Evolutionary conservation across 1,284 basidiomycete species (phyloP).

Genomic region (Ganoderma multipileum): DNA sequence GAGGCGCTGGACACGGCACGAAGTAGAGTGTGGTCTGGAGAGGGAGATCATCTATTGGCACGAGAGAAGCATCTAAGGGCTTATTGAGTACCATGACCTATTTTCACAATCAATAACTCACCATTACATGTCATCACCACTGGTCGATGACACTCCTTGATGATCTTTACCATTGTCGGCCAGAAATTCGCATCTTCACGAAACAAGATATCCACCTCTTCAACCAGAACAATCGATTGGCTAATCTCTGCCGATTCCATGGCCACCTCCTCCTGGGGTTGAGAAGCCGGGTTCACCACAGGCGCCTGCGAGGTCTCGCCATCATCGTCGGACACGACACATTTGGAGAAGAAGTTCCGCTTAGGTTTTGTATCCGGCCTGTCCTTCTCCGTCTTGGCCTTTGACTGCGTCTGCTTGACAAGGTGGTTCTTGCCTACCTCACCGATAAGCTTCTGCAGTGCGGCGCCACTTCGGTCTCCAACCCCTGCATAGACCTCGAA

Average conservation of each 20-base stretch:
- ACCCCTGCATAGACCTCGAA: slow-evolving; percentile 99
- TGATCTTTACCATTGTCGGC: slow-evolving; percentile 82
- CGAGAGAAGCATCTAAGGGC: slow-evolving; percentile 66
- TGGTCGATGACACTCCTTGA: slow-evolving; percentile 83
- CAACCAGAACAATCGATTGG: slow-evolving; percentile 93
- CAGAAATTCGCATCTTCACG: slow-evolving; percentile 93
- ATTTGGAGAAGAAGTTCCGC: slow-evolving; percentile 25
- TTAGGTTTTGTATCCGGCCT: slow-evolving; percentile 16
- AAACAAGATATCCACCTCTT: slow-evolving; percentile 95
- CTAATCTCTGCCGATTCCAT: slow-evolving; percentile 42
- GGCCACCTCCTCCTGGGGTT: not conserved
- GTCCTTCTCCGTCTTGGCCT: slow-evolving; percentile 20
- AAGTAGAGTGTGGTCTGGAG: slow-evolving; percentile 80
- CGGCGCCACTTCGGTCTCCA: slow-evolving; percentile 83
- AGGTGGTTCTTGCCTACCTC: slow-evolving; percentile 94
- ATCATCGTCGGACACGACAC: slow-evolving; percentile 28
- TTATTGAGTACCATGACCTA: slow-evolving; percentile 27
- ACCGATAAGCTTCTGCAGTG: slow-evolving; percentile 84
- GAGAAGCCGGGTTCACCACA: not conserved
- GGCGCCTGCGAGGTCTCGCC: slow-evolving; percentile 3
- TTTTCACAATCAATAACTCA: slow-evolving; percentile 45
- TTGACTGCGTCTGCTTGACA: slow-evolving; percentile 52
- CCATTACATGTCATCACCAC: slow-evolving; percentile 95
- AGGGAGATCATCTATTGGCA: slow-evolving; percentile 78
- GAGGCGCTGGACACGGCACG: slow-evolving; percentile 58